Evolutionary conservation across 805 yeast genomes (phyloP).

Genomic region (Candida oleophila): DNA sequence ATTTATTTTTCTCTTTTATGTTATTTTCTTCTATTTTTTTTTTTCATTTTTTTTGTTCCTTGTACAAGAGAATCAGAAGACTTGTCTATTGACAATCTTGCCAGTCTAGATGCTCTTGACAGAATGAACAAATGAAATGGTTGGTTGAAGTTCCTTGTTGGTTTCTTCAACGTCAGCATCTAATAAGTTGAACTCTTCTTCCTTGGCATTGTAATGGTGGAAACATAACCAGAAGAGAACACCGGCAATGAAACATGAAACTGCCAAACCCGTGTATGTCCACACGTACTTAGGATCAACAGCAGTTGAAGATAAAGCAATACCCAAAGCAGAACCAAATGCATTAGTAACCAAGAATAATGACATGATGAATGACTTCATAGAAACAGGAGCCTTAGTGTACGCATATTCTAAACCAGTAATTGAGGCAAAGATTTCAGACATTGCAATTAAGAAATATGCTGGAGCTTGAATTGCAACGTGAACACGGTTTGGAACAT

Average conservation of each 20-base stretch:
- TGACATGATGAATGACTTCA: constrained; percentile 66
- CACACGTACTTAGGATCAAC: constrained; percentile 69
- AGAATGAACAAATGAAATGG: constrained; percentile 16
- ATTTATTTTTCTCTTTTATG: too few species aligned
- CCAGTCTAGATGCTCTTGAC: constrained; percentile 12
- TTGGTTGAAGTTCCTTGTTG: constrained; percentile 16
- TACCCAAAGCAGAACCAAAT: constrained; percentile 74
- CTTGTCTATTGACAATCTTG: too few species aligned
- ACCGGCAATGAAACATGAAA: constrained; percentile 60
- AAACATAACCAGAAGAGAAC: constrained; percentile 59
- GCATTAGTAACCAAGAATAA: constrained; percentile 70
- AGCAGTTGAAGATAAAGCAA: constrained; percentile 66
- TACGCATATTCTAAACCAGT: constrained; percentile 85
- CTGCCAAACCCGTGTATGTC: constrained; percentile 64
- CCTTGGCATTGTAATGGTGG: constrained; percentile 52
- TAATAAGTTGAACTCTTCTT: constrained; percentile 56
- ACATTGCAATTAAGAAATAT: constrained; percentile 67
- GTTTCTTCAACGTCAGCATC: constrained; percentile 30
- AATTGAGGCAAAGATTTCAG: constrained; percentile 77
- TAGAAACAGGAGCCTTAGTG: constrained; percentile 72
- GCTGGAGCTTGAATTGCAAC: constrained; percentile 74
- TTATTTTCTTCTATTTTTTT: too few species aligned
- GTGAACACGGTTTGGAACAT: constrained; percentile 54
- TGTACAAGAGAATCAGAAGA: too few species aligned
- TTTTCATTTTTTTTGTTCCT: too few species aligned